Evolutionary conservation across 805 yeast species (phyloP).

Genomic region (Saccharomycopsis javanensis): DNA sequence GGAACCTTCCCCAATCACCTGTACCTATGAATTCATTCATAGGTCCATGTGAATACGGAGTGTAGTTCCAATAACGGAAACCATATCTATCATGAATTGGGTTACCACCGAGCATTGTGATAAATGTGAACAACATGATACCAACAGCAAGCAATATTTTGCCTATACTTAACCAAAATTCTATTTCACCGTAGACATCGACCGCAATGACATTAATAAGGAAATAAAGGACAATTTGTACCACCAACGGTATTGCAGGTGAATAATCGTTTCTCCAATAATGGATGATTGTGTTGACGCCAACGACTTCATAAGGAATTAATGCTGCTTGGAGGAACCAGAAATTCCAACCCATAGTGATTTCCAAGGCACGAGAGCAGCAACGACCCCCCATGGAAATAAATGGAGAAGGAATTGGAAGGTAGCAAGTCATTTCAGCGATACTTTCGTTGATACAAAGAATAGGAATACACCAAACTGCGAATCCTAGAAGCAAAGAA

Average conservation of each 20-base stretch:
- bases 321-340: constrained; percentile 67
- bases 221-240: constrained; percentile 56
- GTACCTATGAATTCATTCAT: constrained; percentile 46
- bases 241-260: constrained; percentile 57
- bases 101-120: constrained; percentile 84
- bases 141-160: constrained; percentile 71
- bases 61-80: constrained; percentile 40
- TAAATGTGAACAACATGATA: constrained; percentile 60
- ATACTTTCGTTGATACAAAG: constrained; percentile 57
- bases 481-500: constrained; percentile 52
- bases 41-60: constrained; percentile 30
- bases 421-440: constrained; percentile 71
- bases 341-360: constrained; percentile 72
- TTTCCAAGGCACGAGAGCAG: constrained; percentile 65
- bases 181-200: constrained; percentile 67
- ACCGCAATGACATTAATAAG: constrained; percentile 66
- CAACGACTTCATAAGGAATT: constrained; percentile 76
- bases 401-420: constrained; percentile 72
- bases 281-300: constrained; percentile 69
- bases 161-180: constrained; percentile 68
- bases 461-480: constrained; percentile 62
- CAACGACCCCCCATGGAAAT: constrained; percentile 65
- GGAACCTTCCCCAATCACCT: constrained; percentile 55
- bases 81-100: constrained; percentile 59
- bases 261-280: constrained; percentile 72